A percentile compares a stretch with the other conserved stretches of the same genome.
Evolutionary conservation across 768 basidiomycete species (phyloP).

Genomic region (Pleurotus tuber-regium): DNA sequence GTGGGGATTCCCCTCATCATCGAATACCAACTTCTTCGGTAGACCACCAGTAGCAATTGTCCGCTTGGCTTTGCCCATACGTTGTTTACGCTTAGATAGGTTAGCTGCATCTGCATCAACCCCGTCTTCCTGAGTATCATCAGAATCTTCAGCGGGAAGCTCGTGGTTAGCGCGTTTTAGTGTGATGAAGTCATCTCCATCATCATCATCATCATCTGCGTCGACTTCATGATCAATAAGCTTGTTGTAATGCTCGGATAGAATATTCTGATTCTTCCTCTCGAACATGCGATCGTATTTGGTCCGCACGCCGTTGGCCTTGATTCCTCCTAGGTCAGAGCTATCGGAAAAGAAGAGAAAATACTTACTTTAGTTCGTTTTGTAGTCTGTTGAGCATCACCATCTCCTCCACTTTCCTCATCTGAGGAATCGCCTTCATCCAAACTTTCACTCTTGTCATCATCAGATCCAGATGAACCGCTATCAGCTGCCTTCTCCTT

Average conservation of each 20-base stretch:
- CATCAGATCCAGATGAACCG: slow-evolving; percentile 19
- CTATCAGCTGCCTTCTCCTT: slow-evolving; percentile 17
- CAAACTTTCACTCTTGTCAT: slow-evolving; percentile 27
- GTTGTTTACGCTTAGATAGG: slow-evolving; percentile 86
- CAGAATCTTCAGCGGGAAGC: no score
- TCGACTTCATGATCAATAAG: slow-evolving; percentile 69
- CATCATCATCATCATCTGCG: slow-evolving; percentile 37
- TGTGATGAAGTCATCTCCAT: slow-evolving; percentile 83
- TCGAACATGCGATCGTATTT: slow-evolving; percentile 99
- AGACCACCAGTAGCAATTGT: slow-evolving; percentile 61
- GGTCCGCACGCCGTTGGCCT: slow-evolving; percentile 59
- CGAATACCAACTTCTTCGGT: slow-evolving; percentile 81
- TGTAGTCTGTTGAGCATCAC: slow-evolving; percentile 17
- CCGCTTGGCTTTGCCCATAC: slow-evolving; percentile 71
- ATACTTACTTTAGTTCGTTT: slow-evolving; percentile 41
- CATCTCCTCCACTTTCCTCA: slow-evolving; percentile 24
- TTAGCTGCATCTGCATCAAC: slow-evolving; percentile 37
- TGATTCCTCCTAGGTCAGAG: not conserved
- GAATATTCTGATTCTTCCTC: slow-evolving; percentile 89
- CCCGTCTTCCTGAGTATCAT: slow-evolving; percentile 16
- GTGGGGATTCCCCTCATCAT: slow-evolving; percentile 81
- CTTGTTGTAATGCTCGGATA: slow-evolving; percentile 87
- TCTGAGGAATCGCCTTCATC: slow-evolving; percentile 23
- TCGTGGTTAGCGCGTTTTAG: slow-evolving; percentile 91
- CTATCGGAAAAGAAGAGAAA: not conserved